Percentiles rank a stretch among this genome's conserved stretches.
Evolutionary conservation across 352 stramenopile genomes (phyloP).

Genomic region (Phytopythium sindhum): DNA sequence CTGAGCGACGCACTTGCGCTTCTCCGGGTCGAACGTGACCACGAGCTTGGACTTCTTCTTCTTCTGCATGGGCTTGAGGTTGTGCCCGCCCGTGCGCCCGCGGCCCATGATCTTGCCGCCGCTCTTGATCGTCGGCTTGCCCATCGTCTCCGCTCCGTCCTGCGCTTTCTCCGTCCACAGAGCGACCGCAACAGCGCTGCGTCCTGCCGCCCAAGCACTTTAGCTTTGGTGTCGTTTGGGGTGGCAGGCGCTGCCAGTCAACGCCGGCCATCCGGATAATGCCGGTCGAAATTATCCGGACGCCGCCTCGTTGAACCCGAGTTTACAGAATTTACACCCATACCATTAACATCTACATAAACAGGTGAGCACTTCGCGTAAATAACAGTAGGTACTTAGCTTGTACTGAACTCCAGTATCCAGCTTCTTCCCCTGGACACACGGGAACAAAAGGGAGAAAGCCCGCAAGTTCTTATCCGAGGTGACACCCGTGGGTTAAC

Average conservation of each 20-base stretch:
- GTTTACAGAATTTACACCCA: no score
- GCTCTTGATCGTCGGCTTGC: slow-evolving; percentile 23
- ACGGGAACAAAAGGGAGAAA: background rate
- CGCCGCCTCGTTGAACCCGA: no score
- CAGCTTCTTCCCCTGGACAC: slow-evolving; percentile 1
- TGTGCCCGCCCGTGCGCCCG: slow-evolving; percentile 19
- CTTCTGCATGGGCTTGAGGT: slow-evolving; percentile 27
- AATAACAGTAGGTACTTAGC: no score
- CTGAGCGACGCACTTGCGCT: slow-evolving; percentile 60
- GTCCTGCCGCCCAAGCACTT: background rate
- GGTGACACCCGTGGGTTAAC: no score
- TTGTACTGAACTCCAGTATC: background rate
- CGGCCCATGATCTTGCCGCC: slow-evolving; percentile 18
- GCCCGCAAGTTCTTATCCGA: no score
- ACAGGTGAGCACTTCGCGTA: no score
- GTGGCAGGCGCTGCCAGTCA: background rate
- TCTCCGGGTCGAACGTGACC: slow-evolving; percentile 83
- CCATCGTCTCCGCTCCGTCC: background rate
- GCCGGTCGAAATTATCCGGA: no score
- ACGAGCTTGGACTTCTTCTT: slow-evolving; percentile 88
- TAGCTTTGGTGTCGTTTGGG: background rate
- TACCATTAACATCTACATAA: no score
- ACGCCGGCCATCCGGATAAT: background rate
- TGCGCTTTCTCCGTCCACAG: background rate
- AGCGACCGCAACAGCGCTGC: background rate